Conservation (phyloP, 23 red algal species). For the Gracilaria gracilis region DNA sequence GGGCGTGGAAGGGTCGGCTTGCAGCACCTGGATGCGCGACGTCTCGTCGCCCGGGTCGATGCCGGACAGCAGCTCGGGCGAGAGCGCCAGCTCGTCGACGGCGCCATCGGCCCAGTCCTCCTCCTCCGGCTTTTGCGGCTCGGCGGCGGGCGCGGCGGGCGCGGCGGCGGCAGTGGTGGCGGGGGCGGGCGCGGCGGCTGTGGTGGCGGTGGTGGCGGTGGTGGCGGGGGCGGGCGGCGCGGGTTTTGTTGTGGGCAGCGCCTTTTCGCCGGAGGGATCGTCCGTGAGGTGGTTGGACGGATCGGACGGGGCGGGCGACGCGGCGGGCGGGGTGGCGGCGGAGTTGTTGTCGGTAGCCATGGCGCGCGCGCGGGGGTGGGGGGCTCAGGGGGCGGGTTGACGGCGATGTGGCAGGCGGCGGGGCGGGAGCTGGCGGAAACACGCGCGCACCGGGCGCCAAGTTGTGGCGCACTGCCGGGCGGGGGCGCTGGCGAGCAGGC, state of each 20-base stretch:
- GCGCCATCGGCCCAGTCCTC: conserved; percentile 20
- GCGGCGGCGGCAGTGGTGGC: too few relatives aligned
- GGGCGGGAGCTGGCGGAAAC: too few relatives aligned
- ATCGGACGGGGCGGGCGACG: neutral
- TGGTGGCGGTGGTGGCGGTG: too few relatives aligned
- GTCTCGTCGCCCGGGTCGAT: conserved; percentile 79
- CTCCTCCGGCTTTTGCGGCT: neutral
- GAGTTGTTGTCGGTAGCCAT: neutral
- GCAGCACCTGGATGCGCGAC: conserved; percentile 81
- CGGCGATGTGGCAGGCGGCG: too few relatives aligned
- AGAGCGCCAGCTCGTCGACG: neutral
- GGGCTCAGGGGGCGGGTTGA: too few relatives aligned
- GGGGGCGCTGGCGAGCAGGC: too few relatives aligned
- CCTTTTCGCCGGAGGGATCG: conserved; percentile 35
- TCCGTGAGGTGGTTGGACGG: neutral
- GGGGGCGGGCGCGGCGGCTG: too few relatives aligned
- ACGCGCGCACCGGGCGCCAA: too few relatives aligned
- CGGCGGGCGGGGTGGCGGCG: neutral
- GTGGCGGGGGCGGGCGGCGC: too few relatives aligned
- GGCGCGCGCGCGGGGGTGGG: neutral
- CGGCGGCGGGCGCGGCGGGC: neutral
- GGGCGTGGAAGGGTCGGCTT: conserved; percentile 80
- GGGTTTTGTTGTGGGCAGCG: neutral
- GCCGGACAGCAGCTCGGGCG: conserved; percentile 44
- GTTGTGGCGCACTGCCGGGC: too few relatives aligned